Evolutionary conservation across 2,329 filamentous ascomycete genomes (phyloP), one percentile per base, ranked within the genome.

Genomic region (Chaetothyriales sp.): DNA sequence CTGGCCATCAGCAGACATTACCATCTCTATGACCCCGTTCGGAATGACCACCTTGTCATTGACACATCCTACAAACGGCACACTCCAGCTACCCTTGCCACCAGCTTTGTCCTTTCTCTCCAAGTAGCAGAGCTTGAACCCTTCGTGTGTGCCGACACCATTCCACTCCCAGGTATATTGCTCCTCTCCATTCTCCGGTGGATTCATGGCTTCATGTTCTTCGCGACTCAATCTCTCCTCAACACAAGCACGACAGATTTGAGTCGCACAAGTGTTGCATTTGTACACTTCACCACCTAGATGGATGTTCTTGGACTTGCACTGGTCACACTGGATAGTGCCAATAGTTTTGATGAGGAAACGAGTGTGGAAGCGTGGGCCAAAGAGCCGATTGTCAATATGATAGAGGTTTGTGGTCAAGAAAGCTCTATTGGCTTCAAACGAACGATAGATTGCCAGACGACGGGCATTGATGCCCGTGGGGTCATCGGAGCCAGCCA

Each of bases 311-410:
- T 66, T 62, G 1, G 49, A 47, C 40, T 65, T 62, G 57, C 68
- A 70, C 2, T 63, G 40, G 48, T 70, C 68, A 48, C 68, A 70
- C 52, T 67, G 68, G 0, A 65, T 66, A 0, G 66, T 69, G 51
- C 65, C 63, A 7, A 65, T 64, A 4, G 50, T 47, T 13, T 69
- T 54, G 6, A 57, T 48, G n/a, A 55, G 56, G 55, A 68, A 69
- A 7, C 51, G 54, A 6, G 53, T 58, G 50, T 63, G 60, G 18
- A 43, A 13, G 48, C 18, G 28, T 9, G 15, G 9, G 2, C 15
- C 22, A 40, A 43, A 20, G 48, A 25, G 48, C 13, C 40, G 4
- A 28, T 6, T 13, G n/a, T 37, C 15, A 15, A 25, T 18, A 2
- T 13, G 4, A 15, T 10, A 40, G 8, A 50, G 19, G 28, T 18